Base-by-base conservation (phyloP, 192 early-diverging fungal species). In the Coemansia sp. region DNA sequence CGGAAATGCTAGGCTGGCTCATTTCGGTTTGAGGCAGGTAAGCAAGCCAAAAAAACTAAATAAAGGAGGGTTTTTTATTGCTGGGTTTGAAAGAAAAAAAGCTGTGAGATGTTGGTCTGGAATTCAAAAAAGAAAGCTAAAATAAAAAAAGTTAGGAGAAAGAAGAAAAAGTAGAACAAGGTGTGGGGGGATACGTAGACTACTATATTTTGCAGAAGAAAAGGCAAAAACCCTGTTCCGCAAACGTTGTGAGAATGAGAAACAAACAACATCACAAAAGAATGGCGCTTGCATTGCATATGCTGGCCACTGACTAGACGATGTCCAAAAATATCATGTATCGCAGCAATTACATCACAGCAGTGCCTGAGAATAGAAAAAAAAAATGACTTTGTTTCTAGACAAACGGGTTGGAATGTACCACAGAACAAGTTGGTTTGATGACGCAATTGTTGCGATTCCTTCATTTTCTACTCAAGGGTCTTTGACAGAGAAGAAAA, bases 1-100 rank as follows among this genome's bases (percentile, higher is more conserved):
- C 57, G 18, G 57, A 59, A 14, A 37, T 36, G 57, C 57, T 59
- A 11, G 57, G 15, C 57, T 59, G 57, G 57, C 57, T 59, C 57
- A 59, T 59, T 33, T 32, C 14, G 14, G 55, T 28, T 59, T 0
- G 14, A 15, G 14, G 3, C 8, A 48, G 45, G 17, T 4, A 8
- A 48, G 17, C 8, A 5, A 48, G 14, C 14, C 45, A 15, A 15
- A 48, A 12, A 48, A 48, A 15, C 1, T 12, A 48, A 48, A 0
- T 8, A 15, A 48, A 48, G 17, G 1, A n/a, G n/a, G 22, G 22
- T 28, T 28, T 28, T 28, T 28, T 28, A 28, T 28, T 28, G 1
- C 22, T 28, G 22, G 1, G 22, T 28, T 28, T 28, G 8, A 48
- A 15, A 48, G 14, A 12, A 48, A 48, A 48, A 48, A 48, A 48